Evolutionary conservation across 495 filamentous ascomycete species (phyloP).

Genomic region (Talaromyces liani): DNA sequence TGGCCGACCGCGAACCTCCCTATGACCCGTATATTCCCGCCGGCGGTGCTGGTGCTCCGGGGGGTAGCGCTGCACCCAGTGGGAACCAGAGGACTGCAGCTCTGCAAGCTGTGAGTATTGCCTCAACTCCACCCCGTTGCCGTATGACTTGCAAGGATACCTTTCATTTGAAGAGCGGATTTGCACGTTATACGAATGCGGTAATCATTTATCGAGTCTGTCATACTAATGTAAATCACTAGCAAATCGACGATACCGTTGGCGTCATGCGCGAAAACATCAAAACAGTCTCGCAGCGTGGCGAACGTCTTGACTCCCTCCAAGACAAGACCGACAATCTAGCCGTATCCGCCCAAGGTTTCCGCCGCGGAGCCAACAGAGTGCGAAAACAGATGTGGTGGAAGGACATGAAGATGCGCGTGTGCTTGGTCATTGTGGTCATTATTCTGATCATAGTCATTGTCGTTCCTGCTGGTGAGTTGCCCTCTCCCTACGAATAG

Average conservation of each 20-base stretch:
- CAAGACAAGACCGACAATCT: conserved; percentile 96
- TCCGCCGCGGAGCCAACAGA: conserved; percentile 89
- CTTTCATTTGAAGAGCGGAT: conserved; percentile 9
- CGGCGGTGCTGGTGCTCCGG: conserved; percentile 42
- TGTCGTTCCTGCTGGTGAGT: conserved; percentile 77
- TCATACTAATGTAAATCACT: conserved; percentile 17
- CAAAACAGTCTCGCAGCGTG: conserved; percentile 86
- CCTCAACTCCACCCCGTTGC: neutral
- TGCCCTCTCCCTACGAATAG: neutral
- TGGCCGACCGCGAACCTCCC: conserved; percentile 68
- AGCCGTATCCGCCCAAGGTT: conserved; percentile 80
- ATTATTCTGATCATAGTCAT: conserved; percentile 86
- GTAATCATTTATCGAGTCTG: conserved; percentile 3
- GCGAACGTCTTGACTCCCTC: conserved; percentile 78
- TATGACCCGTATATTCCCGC: conserved; percentile 91
- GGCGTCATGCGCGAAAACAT: conserved; percentile 92
- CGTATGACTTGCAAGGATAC: neutral
- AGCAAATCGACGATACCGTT: conserved; percentile 97
- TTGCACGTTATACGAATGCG: neutral
- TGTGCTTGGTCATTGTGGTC: conserved; percentile 84
- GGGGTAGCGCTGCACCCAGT: conserved; percentile 47
- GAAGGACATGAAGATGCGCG: conserved; percentile 99
- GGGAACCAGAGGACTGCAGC: conserved; percentile 61
- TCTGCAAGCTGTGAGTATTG: conserved; percentile 70
- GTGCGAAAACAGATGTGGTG: conserved; percentile 94